Evolutionary conservation across 2,329 filamentous ascomycete genomes (phyloP).

Genomic region (Emergomyces africanus): DNA sequence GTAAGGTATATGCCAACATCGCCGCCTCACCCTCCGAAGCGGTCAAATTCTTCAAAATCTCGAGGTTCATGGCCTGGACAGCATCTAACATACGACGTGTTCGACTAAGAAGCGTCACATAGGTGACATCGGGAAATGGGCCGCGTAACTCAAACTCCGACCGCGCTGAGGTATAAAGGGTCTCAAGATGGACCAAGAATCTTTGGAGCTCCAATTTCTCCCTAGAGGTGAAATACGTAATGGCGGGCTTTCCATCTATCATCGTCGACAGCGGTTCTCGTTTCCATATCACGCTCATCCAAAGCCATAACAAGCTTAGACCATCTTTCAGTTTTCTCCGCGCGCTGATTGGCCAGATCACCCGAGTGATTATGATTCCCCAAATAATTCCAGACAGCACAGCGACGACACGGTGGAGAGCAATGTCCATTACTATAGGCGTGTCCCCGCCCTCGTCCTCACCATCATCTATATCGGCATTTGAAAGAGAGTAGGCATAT

Average conservation of each 20-base stretch:
- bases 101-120: constrained; percentile 60
- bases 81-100: constrained; percentile 80
- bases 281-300: constrained; percentile 95
- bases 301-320: constrained; percentile 78
- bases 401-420: constrained; percentile 72
- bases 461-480: constrained; percentile 67
- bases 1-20: constrained; percentile 63
- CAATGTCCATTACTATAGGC: constrained; percentile 79
- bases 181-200: constrained; percentile 61
- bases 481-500: constrained; percentile 82
- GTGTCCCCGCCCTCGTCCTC: constrained; percentile 72
- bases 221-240: constrained; percentile 70
- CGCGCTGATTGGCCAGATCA: constrained; percentile 91
- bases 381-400: constrained; percentile 80
- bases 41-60: constrained; percentile 66
- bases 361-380: constrained; percentile 77
- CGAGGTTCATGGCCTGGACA: constrained; percentile 92
- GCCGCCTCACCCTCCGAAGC: constrained; percentile 70
- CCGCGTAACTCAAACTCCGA: constrained; percentile 81
- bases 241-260: constrained; percentile 42
- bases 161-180: constrained; percentile 57
- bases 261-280: constrained; percentile 73
- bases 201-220: constrained; percentile 81
- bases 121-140: constrained; percentile 66
- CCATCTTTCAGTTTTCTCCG: constrained; percentile 80